Conservation (phyloP, 345 rosid genomes). For the Populus alba region DNA sequence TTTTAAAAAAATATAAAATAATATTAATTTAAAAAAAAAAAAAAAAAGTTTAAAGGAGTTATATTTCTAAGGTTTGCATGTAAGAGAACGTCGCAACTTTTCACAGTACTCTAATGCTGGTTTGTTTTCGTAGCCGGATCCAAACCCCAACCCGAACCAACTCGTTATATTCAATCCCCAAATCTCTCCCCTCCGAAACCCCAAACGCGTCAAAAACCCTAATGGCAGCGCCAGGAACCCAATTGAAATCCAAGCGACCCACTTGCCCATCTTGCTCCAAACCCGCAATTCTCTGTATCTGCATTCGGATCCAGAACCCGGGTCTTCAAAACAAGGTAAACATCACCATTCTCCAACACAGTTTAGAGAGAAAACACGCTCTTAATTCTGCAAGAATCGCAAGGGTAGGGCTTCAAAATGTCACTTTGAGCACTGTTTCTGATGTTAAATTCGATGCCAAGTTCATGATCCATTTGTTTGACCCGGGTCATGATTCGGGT, state of each 20-base stretch:
- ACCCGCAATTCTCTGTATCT: conserved; percentile 64
- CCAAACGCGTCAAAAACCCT: conserved; percentile 23
- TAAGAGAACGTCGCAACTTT: neutral
- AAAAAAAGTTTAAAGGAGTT: no score
- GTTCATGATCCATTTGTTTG: conserved; percentile 44
- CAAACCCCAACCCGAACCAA: conserved; percentile 13
- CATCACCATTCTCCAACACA: conserved; percentile 77
- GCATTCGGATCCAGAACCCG: conserved; percentile 47
- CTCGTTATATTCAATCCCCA: conserved; percentile 8
- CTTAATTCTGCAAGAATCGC: conserved; percentile 77
- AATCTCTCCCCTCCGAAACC: neutral
- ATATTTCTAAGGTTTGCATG: no score
- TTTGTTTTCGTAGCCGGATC: conserved; percentile 26
- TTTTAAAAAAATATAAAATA: no score
- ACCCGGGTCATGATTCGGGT: conserved; percentile 16
- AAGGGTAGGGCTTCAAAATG: conserved; percentile 64
- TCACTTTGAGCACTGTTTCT: conserved; percentile 47
- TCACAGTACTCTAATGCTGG: conserved; percentile 5
- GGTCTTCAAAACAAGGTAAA: conserved; percentile 58
- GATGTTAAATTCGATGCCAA: conserved; percentile 58
- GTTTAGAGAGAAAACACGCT: conserved; percentile 68
- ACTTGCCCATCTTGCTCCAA: conserved; percentile 67
- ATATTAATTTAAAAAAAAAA: no score
- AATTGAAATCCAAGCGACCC: conserved; percentile 51
- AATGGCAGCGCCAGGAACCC: conserved; percentile 32